Evolutionary conservation across 495 filamentous ascomycete genomes (phyloP), one percentile per base, ranked within the genome.

Genomic region (Penicillium atrosanguineum): DNA sequence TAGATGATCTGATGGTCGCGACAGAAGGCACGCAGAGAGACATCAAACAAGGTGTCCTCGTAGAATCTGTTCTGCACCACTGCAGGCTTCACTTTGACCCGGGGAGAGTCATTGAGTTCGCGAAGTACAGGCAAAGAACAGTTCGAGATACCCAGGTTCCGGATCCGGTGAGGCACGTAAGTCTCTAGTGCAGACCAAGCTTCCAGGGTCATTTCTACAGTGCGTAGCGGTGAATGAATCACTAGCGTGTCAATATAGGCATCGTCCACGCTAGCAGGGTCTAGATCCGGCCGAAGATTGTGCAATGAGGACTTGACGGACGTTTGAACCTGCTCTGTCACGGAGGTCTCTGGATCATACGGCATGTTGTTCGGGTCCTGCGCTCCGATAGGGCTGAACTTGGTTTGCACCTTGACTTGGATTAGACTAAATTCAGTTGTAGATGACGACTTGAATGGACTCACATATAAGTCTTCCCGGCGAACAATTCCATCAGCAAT

Each of bases 41-140:
- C 62, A 51, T 93, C 90, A 65, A 81, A 92, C 6, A 63, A 53
- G 4, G 81, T 87, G 2, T 68, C 73, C 2, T 70, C 69, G 52
- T 85, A 80, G 65, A 92, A 88, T 5, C 87, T 80, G 64, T 93
- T 93, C 67, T 94, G 89, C 36, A 93, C 84, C 6, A 89, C 75
- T 4, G 82, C 76, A 7, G 81, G 84, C 57, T 77, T 81, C 54
- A 85, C 64, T 7, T 52, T 69, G 16, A 73, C 70, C 12, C 68
- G 61, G 3, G 71, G 60, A 8, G 68, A 68, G 0, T 67, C 61
- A 39, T 71, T 78, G 0, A 92, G 65, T 11, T 69, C 67, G 23
- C 73, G 59, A 0, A 95, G 74, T n/a, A 79, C 59, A 0, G 73
- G 59, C 3, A 86, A 60, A 38, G 75, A 67, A 39, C 78, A 78